Evolutionary conservation across 306 rosid species (phyloP).

Genomic region (Cicer yamashitae): DNA sequence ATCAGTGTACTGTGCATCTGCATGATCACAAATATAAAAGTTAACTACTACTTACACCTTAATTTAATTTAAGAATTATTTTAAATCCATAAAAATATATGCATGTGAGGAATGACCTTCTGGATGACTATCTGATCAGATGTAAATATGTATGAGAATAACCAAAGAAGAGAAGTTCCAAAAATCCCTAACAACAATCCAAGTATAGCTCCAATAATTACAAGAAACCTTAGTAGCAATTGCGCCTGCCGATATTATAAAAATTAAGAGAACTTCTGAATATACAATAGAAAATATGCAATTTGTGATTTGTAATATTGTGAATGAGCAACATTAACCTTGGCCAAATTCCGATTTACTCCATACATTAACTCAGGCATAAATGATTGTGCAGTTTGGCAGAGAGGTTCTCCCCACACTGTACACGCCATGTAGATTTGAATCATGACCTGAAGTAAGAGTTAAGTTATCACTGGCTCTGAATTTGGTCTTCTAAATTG

Average conservation of each 20-base stretch:
- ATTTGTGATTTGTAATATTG: conserved; percentile 3
- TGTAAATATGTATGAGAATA: conserved; percentile 71
- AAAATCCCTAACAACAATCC: conserved; percentile 69
- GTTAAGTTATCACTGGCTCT: conserved; percentile 8
- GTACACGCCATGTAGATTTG: conserved; percentile 51
- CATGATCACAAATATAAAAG: conserved; percentile 35
- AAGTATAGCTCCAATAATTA: conserved; percentile 68
- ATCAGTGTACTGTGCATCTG: conserved; percentile 84
- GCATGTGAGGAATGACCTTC: conserved; percentile 59
- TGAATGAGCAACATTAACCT: conserved; percentile 38
- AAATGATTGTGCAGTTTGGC: conserved; percentile 50
- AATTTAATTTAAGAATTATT: not conserved
- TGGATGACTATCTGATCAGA: conserved; percentile 69
- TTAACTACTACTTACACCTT: not conserved
- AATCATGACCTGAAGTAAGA: conserved; percentile 52
- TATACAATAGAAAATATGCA: conserved; percentile 3
- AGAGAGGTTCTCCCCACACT: conserved; percentile 56
- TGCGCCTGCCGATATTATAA: conserved; percentile 38
- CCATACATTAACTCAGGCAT: conserved; percentile 52
- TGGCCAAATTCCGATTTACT: conserved; percentile 38
- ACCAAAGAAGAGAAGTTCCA: conserved; percentile 67
- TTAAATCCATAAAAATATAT: not conserved
- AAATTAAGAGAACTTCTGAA: not conserved
- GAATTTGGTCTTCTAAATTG: conserved; percentile 6
- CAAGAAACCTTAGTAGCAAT: conserved; percentile 62